Evolutionary conservation across 176 grass and related monocot genomes (phyloP).

Genomic region (barley (Hordeum vulgare)): DNA sequence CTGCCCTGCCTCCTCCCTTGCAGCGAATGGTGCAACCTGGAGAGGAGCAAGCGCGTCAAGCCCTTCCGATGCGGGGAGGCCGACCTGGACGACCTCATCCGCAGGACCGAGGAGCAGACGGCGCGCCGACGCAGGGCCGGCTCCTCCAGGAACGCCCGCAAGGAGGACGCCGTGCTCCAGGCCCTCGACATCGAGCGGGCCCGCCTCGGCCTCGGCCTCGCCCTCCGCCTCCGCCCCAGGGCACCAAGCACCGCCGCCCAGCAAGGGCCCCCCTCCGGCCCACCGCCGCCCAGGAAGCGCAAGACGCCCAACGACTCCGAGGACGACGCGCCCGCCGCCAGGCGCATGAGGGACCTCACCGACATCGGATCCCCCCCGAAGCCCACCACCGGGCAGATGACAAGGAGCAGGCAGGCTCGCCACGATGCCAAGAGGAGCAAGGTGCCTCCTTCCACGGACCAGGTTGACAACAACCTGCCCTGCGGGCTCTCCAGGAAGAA

Average conservation of each 20-base stretch:
- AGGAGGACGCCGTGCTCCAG: slow-evolving; percentile 50
- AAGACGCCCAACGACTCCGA: slow-evolving; percentile 70
- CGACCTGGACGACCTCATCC: slow-evolving; percentile 37
- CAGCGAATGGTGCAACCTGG: slow-evolving; percentile 70
- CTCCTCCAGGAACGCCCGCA: slow-evolving; percentile 37
- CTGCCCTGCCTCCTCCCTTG: neutral
- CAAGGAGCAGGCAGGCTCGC: slow-evolving; percentile 27
- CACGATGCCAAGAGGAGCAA: slow-evolving; percentile 33
- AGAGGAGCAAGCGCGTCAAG: slow-evolving; percentile 57
- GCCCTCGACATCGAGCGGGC: slow-evolving; percentile 39
- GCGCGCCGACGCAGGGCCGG: neutral
- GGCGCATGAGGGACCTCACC: slow-evolving; percentile 64
- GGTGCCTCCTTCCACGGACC: slow-evolving; percentile 12
- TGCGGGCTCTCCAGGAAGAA: slow-evolving; percentile 51
- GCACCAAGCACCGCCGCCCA: neutral
- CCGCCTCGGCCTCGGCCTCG: neutral
- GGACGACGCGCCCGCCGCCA: slow-evolving; percentile 31
- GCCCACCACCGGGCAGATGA: neutral
- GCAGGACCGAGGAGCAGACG: slow-evolving; percentile 18
- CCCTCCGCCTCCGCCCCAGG: neutral
- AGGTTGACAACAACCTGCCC: slow-evolving; percentile 20
- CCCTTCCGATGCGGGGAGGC: slow-evolving; percentile 68
- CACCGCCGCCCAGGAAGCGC: slow-evolving; percentile 24
- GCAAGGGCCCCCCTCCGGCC: neutral
- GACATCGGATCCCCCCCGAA: slow-evolving; percentile 31